phyloP scores from a whole-genome alignment of 2,329 filamentous ascomycete genomes.

The Escovopsis sp. region DNA sequence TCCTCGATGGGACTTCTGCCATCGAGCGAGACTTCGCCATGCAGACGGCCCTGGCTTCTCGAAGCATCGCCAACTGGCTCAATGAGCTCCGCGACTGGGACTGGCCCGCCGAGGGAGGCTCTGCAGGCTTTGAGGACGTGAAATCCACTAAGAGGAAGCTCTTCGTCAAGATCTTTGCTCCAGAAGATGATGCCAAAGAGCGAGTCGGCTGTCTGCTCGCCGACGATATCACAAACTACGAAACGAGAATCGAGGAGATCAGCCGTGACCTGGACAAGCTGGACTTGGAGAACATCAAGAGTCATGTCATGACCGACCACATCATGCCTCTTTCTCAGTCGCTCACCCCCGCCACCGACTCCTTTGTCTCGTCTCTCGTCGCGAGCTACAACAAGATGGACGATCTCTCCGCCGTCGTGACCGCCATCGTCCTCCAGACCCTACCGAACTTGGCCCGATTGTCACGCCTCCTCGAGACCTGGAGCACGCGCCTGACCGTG shows the following conservation, averaged over 20 bases:
- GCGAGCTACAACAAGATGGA: slow-evolving; percentile 58
- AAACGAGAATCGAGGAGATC: slow-evolving; percentile 61
- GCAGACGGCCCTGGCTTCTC: slow-evolving; percentile 53
- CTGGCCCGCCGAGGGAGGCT: slow-evolving; percentile 35
- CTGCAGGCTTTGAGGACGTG: slow-evolving; percentile 39
- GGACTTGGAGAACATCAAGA: slow-evolving; percentile 77
- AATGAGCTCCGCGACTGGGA: slow-evolving; percentile 50
- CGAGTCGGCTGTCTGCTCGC: slow-evolving; percentile 60
- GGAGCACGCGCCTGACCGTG: slow-evolving; percentile 63
- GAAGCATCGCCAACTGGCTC: slow-evolving; percentile 59
- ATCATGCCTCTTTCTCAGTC: slow-evolving; percentile 37
- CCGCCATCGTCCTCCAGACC: slow-evolving; percentile 78
- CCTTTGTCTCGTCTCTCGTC: slow-evolving; percentile 24
- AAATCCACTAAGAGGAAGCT: slow-evolving; percentile 24
- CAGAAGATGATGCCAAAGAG: slow-evolving; percentile 11
- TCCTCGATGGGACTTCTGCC: slow-evolving; percentile 46
- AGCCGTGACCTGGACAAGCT: slow-evolving; percentile 50
- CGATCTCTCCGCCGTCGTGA: slow-evolving; percentile 80
- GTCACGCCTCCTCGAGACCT: slow-evolving; percentile 55
- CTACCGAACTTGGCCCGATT: slow-evolving; percentile 68
- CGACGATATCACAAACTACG: slow-evolving; percentile 49
- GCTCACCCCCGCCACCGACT: slow-evolving; percentile 17
- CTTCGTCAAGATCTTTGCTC: slow-evolving; percentile 12
- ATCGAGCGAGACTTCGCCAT: slow-evolving; percentile 57
- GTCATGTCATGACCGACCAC: slow-evolving; percentile 70